A percentile compares a stretch with the other conserved stretches of the same genome.
These are phyloP conservation scores for Zygosaccharomyces pseudobailii DNA, from an alignment of 1,139 yeast species.

Conservation along the genomic window DNA sequence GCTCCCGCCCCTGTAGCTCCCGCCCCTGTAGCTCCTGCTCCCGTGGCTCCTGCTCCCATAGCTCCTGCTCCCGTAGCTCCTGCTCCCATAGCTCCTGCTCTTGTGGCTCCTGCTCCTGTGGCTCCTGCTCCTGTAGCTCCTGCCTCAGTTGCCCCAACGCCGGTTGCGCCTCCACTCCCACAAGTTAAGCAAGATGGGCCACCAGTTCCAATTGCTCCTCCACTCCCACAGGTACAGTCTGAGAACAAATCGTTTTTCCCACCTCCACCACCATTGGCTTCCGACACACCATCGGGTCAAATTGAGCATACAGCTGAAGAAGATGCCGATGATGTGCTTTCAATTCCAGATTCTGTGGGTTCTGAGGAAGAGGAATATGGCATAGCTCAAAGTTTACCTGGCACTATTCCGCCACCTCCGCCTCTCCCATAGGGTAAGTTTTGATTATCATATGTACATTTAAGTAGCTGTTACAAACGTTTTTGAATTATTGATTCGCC, in stretches of 20 bases:
- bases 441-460: background rate
- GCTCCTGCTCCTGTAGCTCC: constrained; percentile 19
- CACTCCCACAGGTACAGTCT: constrained; percentile 14
- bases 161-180: constrained; percentile 23
- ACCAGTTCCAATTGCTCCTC: constrained; percentile 25
- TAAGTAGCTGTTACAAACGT: background rate
- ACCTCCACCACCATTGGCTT: constrained; percentile 30
- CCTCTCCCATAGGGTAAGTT: constrained; percentile 22
- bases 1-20: constrained; percentile 37
- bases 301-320: constrained; percentile 6
- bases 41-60: constrained; percentile 40
- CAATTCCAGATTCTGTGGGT: constrained; percentile 37
- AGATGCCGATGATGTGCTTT: constrained; percentile 27
- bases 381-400: constrained; percentile 14
- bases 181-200: constrained; percentile 12
- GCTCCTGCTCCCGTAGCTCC: constrained; percentile 39
- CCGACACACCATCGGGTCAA: background rate
- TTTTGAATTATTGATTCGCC: constrained; percentile 6
- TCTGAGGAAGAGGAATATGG: constrained; percentile 28
- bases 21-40: constrained; percentile 41
- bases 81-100: constrained; percentile 36
- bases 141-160: constrained; percentile 21
- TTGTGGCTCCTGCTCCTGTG: constrained; percentile 36
- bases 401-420: constrained; percentile 32
- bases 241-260: constrained; percentile 10